Percentiles rank a stretch among this genome's conserved stretches.
phyloP scores from a whole-genome alignment of 768 basidiomycete genomes.

The Tremella yokohamensis region DNA sequence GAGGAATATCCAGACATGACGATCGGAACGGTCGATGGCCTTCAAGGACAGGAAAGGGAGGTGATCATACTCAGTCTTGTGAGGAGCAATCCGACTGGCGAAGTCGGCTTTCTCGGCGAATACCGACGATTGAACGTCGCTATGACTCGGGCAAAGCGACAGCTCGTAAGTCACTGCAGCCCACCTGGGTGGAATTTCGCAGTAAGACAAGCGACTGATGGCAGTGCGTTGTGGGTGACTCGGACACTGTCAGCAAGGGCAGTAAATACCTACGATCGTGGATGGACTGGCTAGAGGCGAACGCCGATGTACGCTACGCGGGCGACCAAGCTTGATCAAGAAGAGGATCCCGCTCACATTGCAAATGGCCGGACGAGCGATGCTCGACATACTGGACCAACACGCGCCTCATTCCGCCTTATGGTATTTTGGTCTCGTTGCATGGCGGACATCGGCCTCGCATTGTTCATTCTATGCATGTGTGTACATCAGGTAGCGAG shows the following conservation, averaged over 20 bases:
- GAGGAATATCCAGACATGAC: slow-evolving; percentile 63
- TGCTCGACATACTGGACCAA: too few relatives aligned
- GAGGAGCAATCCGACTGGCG: slow-evolving; percentile 78
- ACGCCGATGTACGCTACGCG: slow-evolving; percentile 86
- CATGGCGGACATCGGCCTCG: too few relatives aligned
- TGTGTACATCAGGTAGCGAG: too few relatives aligned
- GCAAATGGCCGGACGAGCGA: too few relatives aligned
- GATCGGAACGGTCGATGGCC: slow-evolving; percentile 91
- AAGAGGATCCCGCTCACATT: too few relatives aligned
- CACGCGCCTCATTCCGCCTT: too few relatives aligned
- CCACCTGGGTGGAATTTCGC: too few relatives aligned
- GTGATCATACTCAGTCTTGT: slow-evolving; percentile 82
- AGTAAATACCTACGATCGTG: slow-evolving; percentile 79
- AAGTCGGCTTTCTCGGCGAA: slow-evolving; percentile 93
- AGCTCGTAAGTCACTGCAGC: slow-evolving; percentile 62
- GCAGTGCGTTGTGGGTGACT: slow-evolving; percentile 90
- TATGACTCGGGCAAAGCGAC: slow-evolving; percentile 79
- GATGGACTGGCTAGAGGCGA: slow-evolving; percentile 82
- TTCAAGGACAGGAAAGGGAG: slow-evolving; percentile 82
- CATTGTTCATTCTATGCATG: too few relatives aligned
- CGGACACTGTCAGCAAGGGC: slow-evolving; percentile 81
- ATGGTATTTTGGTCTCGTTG: too few relatives aligned
- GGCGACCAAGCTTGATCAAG: slow-evolving; percentile 53
- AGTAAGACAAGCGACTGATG: slow-evolving; percentile 1
- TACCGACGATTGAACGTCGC: slow-evolving; percentile 75